A percentile compares a stretch with the other conserved stretches of the same genome.
phyloP scores from a whole-genome alignment of 805 yeast species.

The Wickerhamomyces sydowiorum region DNA sequence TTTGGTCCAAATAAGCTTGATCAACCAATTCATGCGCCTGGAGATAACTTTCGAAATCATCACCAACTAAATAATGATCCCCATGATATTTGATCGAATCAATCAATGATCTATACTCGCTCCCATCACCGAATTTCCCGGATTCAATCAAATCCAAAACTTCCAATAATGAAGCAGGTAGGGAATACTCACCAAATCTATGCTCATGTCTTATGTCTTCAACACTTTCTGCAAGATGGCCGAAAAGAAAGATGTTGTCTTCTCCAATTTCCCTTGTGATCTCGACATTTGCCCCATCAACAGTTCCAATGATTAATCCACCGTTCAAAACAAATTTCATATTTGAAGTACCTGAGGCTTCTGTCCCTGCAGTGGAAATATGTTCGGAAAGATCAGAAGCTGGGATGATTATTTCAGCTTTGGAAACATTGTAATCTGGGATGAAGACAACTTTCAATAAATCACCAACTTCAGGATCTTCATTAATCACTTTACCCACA shows the following conservation, averaged over 20 bases:
- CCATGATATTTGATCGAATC: slow-evolving; percentile 70
- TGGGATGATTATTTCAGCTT: slow-evolving; percentile 87
- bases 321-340: slow-evolving; percentile 95
- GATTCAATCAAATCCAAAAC: slow-evolving; percentile 65
- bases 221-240: slow-evolving; percentile 85
- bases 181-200: slow-evolving; percentile 43
- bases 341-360: slow-evolving; percentile 93
- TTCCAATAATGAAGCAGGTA: slow-evolving; percentile 53
- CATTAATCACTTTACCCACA: slow-evolving; percentile 76
- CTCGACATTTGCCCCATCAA: slow-evolving; percentile 95
- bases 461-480: slow-evolving; percentile 68
- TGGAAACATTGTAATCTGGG: slow-evolving; percentile 91
- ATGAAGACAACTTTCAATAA: slow-evolving; percentile 80
- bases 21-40: slow-evolving; percentile 78
- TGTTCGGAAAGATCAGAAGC: slow-evolving; percentile 91
- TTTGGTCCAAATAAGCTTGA: slow-evolving; percentile 58
- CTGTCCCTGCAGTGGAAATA: slow-evolving; percentile 96
- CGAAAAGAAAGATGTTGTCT: slow-evolving; percentile 87
- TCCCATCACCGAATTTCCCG: slow-evolving; percentile 66
- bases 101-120: slow-evolving; percentile 61
- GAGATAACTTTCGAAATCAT: slow-evolving; percentile 83
- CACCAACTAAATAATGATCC: slow-evolving; percentile 81
- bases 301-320: slow-evolving; percentile 91
- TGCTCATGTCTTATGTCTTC: slow-evolving; percentile 80
- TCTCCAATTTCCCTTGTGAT: slow-evolving; percentile 92